Conservation (phyloP, 495 filamentous ascomycete species). For the Massariosphaeria phaeospora region DNA sequence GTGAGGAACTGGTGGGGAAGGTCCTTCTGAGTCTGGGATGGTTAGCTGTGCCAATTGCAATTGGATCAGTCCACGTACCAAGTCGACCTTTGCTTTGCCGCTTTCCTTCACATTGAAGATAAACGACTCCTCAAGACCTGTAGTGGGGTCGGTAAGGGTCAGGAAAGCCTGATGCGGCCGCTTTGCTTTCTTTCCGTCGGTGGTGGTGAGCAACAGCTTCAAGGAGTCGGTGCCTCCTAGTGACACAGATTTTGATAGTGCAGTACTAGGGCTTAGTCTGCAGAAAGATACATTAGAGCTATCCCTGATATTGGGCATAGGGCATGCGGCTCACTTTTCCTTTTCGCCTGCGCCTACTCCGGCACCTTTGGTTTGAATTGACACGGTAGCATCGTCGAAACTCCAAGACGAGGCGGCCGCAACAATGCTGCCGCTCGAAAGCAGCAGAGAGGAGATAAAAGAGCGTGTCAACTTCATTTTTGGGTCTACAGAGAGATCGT, state of each 20-base stretch:
- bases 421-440: constrained; percentile 24
- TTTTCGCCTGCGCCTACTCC: constrained; percentile 61
- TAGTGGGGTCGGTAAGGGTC: constrained; percentile 65
- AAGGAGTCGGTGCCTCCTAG: constrained; percentile 67
- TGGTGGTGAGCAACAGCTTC: constrained; percentile 74
- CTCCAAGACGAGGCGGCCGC: constrained; percentile 71
- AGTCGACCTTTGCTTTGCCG: constrained; percentile 75
- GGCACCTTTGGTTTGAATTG: constrained; percentile 65
- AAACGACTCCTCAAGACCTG: constrained; percentile 83
- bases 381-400: constrained; percentile 78
- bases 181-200: constrained; percentile 70
- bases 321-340: constrained; percentile 55
- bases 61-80: constrained; percentile 53
- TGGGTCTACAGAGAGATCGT: constrained; percentile 7
- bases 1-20: constrained; percentile 77
- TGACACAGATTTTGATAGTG: constrained; percentile 58
- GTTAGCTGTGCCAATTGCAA: constrained; percentile 33
- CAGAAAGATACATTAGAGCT: constrained; percentile 6
- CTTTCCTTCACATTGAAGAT: constrained; percentile 79
- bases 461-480: constrained; percentile 37
- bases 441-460: constrained; percentile 42
- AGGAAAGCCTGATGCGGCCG: constrained; percentile 92
- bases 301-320: not conserved
- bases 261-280: constrained; percentile 61
- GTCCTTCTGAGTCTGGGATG: constrained; percentile 73